Evolutionary conservation across 2,329 filamentous ascomycete genomes (phyloP).

Genomic region (Fusarium poae): DNA sequence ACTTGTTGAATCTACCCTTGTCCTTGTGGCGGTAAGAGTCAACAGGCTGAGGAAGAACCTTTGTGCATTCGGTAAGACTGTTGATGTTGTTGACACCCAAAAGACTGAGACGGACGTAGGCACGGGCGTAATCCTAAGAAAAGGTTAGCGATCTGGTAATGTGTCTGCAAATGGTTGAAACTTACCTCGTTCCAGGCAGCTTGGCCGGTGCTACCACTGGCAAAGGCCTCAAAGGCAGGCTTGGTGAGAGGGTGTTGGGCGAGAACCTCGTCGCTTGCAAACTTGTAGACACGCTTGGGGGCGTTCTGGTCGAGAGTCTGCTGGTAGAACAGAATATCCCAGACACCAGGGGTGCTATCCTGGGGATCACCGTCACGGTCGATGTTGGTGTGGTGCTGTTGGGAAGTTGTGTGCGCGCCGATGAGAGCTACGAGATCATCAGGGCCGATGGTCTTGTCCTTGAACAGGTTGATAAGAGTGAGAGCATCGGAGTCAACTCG

Average conservation of each 20-base stretch:
- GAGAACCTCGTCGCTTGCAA: constrained; percentile 59
- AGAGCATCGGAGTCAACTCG: constrained; percentile 59
- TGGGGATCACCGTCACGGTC: constrained; percentile 60
- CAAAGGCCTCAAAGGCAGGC: constrained; percentile 57
- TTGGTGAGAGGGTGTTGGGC: constrained; percentile 54
- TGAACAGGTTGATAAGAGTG: constrained; percentile 63
- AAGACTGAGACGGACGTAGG: constrained; percentile 66
- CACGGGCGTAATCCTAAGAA: constrained; percentile 62
- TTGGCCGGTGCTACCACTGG: constrained; percentile 51
- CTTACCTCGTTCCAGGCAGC: constrained; percentile 58
- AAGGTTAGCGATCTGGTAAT: not conserved
- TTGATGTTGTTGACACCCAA: constrained; percentile 70
- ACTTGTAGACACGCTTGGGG: constrained; percentile 57
- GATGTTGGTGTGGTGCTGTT: constrained; percentile 61
- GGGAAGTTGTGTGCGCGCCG: constrained; percentile 66
- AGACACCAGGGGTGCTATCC: constrained; percentile 65
- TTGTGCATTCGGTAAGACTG: constrained; percentile 66
- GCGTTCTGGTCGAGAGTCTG: constrained; percentile 52
- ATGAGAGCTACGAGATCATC: constrained; percentile 66
- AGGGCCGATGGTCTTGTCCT: constrained; percentile 65
- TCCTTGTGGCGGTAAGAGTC: constrained; percentile 38
- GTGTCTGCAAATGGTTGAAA: not conserved
- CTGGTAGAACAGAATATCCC: constrained; percentile 66
- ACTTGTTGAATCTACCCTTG: constrained; percentile 44
- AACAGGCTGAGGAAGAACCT: constrained; percentile 59